Percentiles rank a stretch among this genome's conserved stretches.
Evolutionary conservation across 2,329 filamentous ascomycete genomes (phyloP).

Genomic region (Hypoxylon sp.): DNA sequence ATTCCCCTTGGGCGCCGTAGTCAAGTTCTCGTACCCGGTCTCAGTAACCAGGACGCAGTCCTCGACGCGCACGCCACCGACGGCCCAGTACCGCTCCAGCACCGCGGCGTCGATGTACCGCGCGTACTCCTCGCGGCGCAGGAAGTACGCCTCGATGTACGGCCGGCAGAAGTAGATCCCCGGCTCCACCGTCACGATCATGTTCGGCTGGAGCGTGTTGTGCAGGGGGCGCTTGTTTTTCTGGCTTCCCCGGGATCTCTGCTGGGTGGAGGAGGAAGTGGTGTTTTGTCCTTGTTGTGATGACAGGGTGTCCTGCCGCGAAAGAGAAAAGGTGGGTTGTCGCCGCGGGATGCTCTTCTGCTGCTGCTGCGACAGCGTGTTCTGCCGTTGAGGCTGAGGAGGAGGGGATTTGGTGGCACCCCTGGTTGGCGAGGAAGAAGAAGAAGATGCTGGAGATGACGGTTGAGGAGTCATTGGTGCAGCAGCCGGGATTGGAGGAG

Average conservation of each 20-base stretch:
- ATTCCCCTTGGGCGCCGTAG: slow-evolving; percentile 80
- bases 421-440: not conserved
- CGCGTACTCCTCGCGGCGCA: slow-evolving; percentile 68
- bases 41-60: slow-evolving; percentile 88
- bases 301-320: not conserved
- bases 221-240: slow-evolving; percentile 7
- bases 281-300: not conserved
- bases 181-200: slow-evolving; percentile 84
- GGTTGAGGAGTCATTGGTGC: slow-evolving; percentile 11
- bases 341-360: slow-evolving; percentile 7
- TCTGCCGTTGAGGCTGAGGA: not conserved
- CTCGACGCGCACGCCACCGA: slow-evolving; percentile 94
- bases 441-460: slow-evolving; percentile 11
- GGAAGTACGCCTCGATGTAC: slow-evolving; percentile 78
- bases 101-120: slow-evolving; percentile 75
- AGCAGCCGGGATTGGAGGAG: slow-evolving; percentile 7
- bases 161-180: slow-evolving; percentile 82
- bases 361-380: not conserved
- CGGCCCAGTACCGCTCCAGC: slow-evolving; percentile 77
- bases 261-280: not conserved
- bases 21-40: slow-evolving; percentile 85
- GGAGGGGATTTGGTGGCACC: not conserved
- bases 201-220: slow-evolving; percentile 65
- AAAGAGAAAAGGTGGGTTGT: not conserved
- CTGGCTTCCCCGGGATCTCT: not conserved